Evolutionary conservation across 2,329 filamentous ascomycete species (phyloP).

Genomic region (Fusarium sp.): DNA sequence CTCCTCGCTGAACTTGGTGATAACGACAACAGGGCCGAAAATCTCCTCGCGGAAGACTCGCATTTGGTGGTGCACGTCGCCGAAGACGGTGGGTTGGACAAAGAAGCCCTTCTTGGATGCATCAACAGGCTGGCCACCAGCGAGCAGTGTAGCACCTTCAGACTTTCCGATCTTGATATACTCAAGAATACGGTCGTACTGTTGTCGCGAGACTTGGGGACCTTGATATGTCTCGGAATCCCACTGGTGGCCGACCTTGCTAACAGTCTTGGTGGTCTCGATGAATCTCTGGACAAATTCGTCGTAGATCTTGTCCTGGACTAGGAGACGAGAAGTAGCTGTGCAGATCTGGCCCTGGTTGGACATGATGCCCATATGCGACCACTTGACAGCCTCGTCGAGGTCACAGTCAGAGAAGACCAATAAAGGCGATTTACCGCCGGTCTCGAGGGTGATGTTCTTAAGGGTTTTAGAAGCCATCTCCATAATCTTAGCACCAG

Average conservation of each 20-base stretch:
- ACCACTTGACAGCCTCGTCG: constrained; percentile 79
- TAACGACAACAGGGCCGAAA: constrained; percentile 85
- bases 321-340: constrained; percentile 83
- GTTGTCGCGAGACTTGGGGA: constrained; percentile 68
- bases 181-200: constrained; percentile 74
- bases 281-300: constrained; percentile 83
- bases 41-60: constrained; percentile 92
- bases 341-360: constrained; percentile 75
- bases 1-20: constrained; percentile 84
- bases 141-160: constrained; percentile 45
- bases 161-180: constrained; percentile 63
- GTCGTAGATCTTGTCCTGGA: constrained; percentile 86
- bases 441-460: constrained; percentile 72
- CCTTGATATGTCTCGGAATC: constrained; percentile 54
- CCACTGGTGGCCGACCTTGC: constrained; percentile 52
- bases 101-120: constrained; percentile 84
- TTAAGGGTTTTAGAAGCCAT: constrained; percentile 74
- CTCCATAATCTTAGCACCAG: constrained; percentile 81
- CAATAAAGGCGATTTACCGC: constrained; percentile 82
- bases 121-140: constrained; percentile 52
- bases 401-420: constrained; percentile 81
- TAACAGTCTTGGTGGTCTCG: constrained; percentile 71
- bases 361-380: constrained; percentile 75
- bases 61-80: constrained; percentile 74
- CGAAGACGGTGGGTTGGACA: constrained; percentile 89